Evolutionary conservation across 2,329 filamentous ascomycete genomes (phyloP).

Genomic region (Geoglossum cookeanum): DNA sequence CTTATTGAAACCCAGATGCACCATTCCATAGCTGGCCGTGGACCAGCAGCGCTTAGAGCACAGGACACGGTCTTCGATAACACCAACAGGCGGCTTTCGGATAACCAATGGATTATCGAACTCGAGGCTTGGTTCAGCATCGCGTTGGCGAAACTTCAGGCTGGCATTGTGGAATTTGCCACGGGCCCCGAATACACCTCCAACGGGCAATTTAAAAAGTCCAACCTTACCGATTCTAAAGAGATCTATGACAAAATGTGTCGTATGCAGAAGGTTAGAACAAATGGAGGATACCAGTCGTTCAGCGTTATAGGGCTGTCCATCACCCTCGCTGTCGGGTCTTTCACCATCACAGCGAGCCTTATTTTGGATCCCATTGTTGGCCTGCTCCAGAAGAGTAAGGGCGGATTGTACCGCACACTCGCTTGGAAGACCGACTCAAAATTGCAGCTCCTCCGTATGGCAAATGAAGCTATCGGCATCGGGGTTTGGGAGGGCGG

Average conservation of each 20-base stretch:
- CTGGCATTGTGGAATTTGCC: neutral
- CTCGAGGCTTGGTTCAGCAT: neutral
- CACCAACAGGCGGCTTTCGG: neutral
- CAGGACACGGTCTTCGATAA: neutral
- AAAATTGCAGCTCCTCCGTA: neutral
- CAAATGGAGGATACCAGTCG: neutral
- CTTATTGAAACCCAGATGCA: neutral
- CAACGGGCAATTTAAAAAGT: neutral
- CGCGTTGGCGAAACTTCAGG: neutral
- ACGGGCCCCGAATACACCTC: neutral
- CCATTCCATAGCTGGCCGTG: neutral
- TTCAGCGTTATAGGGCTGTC: neutral
- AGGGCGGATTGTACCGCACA: neutral
- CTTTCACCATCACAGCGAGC: neutral
- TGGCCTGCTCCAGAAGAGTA: neutral
- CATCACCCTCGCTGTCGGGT: neutral
- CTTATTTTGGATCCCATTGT: neutral
- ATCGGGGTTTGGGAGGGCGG: neutral
- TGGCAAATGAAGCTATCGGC: neutral
- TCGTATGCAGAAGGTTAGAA: neutral
- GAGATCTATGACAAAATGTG: neutral
- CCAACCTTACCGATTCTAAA: neutral
- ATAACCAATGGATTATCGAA: neutral
- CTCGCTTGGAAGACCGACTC: neutral
- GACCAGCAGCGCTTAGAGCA: neutral